Conservation (phyloP, 139 green algal genomes). For the Ostreobium quekettii region DNA sequence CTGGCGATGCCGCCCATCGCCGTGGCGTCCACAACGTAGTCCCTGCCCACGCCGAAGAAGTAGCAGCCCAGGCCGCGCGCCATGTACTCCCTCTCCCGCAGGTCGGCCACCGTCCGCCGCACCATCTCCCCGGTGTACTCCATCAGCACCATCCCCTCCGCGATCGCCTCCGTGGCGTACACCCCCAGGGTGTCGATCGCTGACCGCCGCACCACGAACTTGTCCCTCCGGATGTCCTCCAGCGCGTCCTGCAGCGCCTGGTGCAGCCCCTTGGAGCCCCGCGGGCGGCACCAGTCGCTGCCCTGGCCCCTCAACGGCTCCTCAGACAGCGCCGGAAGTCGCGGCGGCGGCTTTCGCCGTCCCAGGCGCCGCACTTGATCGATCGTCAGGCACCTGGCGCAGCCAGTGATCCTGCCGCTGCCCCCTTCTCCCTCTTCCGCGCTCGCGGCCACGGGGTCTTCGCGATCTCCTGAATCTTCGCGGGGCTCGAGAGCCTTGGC, state of each 20-base stretch:
- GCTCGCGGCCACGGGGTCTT: no score
- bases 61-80: slow-evolving; percentile 17
- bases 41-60: slow-evolving; percentile 15
- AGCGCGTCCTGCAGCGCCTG: neutral
- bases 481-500: no score
- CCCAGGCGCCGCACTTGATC: no score
- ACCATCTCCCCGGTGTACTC: slow-evolving; percentile 49
- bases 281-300: no score
- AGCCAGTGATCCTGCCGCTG: no score
- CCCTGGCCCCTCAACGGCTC: no score
- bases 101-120: slow-evolving; percentile 34
- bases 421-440: no score
- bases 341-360: no score
- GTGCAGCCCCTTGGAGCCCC: no score
- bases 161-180: slow-evolving; percentile 4
- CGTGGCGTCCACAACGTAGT: slow-evolving; percentile 46
- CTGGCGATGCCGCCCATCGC: slow-evolving; percentile 34
- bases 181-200: slow-evolving; percentile 27
- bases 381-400: no score
- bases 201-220: slow-evolving; percentile 29
- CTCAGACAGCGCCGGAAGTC: no score
- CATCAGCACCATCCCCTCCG: slow-evolving; percentile 41
- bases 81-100: slow-evolving; percentile 28
- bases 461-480: no score
- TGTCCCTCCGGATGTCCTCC: neutral